Base-by-base conservation (phyloP, 352 stramenopile species). In the Stephanocyclus meneghinianus region DNA sequence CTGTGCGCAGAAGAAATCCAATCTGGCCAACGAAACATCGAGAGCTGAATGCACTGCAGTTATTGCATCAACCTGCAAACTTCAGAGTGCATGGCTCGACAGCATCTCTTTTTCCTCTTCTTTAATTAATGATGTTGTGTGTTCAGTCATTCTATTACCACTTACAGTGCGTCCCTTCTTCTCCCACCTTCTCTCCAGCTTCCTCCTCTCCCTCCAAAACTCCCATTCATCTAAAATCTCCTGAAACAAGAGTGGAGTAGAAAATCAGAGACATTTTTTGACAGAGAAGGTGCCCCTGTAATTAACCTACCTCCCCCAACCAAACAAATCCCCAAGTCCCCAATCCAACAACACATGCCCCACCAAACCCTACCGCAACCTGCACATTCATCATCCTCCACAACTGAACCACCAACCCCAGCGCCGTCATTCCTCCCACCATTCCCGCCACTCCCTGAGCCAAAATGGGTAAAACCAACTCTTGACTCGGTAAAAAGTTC, bases 221-320 rank as follows among this genome's bases (percentile, higher is more conserved):
- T 76, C 74, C 60, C 42, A 63, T 40, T 81, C 57, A 72, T 81
- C 74, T 15, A 71, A 76, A 61, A 81, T 76, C 51, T 81, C 74
- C 48, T 78, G 18, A 16, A 11, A 55, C 13, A 55, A 5, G 5
- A 26, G 5, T 26, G 4, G 13, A 55, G 47, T 5, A 55, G 13
- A 26, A 55, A 8, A 7, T 26, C 18, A 26, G 47, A 55, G 13
- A 26, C 13, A 55, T 15, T 11, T 7, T 55, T 15, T 15, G 13
- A 55, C 18, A 55, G 15, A 55, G 3, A n/a, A 15, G 18, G 18
- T 5, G 13, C 13, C 13, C 5, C 18, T 55, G 13, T n/a, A 15
- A 26, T 55, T 11, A n/a, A 26, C 18, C 13, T 26, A n/a, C 18
- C 16, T 68, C 37, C 15, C 40, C 48, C 66, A 81, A 64, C 66